Evolutionary conservation across 805 yeast genomes (phyloP), one percentile per base, ranked within the genome.

Genomic region (Yarrowia sp.): DNA sequence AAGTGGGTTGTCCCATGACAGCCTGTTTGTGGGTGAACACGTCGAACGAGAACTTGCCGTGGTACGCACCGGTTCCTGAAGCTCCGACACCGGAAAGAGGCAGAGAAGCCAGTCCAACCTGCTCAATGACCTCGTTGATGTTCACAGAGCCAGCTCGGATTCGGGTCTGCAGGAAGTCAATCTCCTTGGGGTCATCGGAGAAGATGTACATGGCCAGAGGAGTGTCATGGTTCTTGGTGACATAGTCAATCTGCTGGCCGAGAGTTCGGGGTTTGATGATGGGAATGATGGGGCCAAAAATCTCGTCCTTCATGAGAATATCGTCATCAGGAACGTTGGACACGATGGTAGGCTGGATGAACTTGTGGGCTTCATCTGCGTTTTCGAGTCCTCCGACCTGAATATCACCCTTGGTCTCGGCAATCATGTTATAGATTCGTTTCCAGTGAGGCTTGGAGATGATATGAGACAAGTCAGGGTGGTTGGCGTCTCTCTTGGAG

Each of bases 11-110:
- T 57, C 79, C 82, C 69, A 89, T 72, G 1, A 86, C 79, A 0
- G 92, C 83, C 71, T 96, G 82, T 72, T 83, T 84, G 73, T 89
- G 96, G 1, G 91, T 82, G 72, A 92, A 92, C 8, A 87, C 78
- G 47, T 85, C 83, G 66, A 85, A 80, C 8, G 90, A 86, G 72
- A 77, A 80, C 67, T 75, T 76, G 3, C 97, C 96, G 72, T 92
- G 97, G 75, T 91, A 92, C 32, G 81, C 77, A 10, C 97, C 97
- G 65, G 79, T 77, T 1, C 98, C 98, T 0, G 96, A 89, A 13
- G 73, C 73, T n/a, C 97, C 97, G 64, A 91, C 77, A 28, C 98
- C 98, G 41, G 97, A 97, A 75, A 92, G 92, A 31, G 97, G 97
- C 2, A 90, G 84, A 57, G 80, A 79, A 8, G 80, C 66, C 64